phyloP scores from a whole-genome alignment of 164 flowering plant species.

The Vitis riparia region DNA sequence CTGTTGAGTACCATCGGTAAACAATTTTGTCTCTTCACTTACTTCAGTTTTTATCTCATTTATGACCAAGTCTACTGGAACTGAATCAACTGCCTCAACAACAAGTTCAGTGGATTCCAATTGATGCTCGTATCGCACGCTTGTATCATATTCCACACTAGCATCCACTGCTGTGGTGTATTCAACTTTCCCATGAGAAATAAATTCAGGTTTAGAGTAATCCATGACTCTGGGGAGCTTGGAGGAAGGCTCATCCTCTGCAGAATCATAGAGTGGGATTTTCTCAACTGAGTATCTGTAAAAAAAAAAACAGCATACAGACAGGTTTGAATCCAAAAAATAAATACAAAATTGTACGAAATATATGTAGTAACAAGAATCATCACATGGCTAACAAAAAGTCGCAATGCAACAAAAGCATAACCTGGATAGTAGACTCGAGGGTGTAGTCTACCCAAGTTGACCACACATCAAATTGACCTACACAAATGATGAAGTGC shows the following conservation, averaged over 20 bases:
- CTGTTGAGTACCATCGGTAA: constrained; percentile 33
- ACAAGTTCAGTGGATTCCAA: constrained; percentile 29
- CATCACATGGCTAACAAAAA: background rate
- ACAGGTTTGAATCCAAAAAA: background rate
- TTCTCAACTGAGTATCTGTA: constrained; percentile 84
- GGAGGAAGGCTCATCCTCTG: constrained; percentile 74
- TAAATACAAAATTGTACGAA: background rate
- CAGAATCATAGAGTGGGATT: constrained; percentile 90
- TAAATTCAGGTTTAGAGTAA: constrained; percentile 18
- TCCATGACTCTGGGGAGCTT: constrained; percentile 31
- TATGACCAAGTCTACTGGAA: constrained; percentile 31
- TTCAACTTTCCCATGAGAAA: constrained; percentile 16
- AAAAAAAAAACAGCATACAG: background rate
- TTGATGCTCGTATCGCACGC: constrained; percentile 19
- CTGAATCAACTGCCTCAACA: constrained; percentile 33
- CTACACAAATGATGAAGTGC: too few relatives aligned
- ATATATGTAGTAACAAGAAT: background rate
- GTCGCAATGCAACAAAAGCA: background rate
- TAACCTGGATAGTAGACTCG: too few relatives aligned
- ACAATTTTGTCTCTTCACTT: constrained; percentile 28
- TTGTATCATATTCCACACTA: constrained; percentile 17
- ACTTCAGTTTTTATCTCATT: constrained; percentile 40
- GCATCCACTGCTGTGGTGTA: constrained; percentile 25
- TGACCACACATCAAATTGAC: background rate
- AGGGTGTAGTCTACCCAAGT: background rate